A percentile compares a stretch with the other conserved stretches of the same genome.
Evolutionary conservation across 2,329 filamentous ascomycete species (phyloP).

Genomic region (Ascochyta rabiei): DNA sequence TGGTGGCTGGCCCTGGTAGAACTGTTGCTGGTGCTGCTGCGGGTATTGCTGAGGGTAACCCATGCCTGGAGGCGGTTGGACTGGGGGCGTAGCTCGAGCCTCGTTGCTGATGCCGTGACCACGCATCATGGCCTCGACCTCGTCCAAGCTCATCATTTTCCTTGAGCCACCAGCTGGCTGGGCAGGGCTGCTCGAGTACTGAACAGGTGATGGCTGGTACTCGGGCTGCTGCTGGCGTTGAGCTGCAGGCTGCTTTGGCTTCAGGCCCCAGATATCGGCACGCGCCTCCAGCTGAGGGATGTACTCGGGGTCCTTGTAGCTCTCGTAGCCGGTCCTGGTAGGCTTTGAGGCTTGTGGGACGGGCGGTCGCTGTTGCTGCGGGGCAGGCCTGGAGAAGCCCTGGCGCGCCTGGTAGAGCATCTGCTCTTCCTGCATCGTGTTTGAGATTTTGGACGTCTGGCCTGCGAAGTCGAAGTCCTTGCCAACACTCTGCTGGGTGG

Average conservation of each 20-base stretch:
- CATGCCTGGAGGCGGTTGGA: conserved; percentile 29
- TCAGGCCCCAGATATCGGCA: conserved; percentile 87
- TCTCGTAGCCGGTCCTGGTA: conserved; percentile 84
- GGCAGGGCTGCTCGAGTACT: conserved; percentile 25
- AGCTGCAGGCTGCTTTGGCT: conserved; percentile 61
- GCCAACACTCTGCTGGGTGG: conserved; percentile 65
- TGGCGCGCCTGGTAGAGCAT: conserved; percentile 80
- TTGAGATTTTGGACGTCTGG: conserved; percentile 83
- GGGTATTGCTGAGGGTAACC: conserved; percentile 24
- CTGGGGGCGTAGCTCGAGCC: conserved; percentile 31
- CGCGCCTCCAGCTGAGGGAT: conserved; percentile 92
- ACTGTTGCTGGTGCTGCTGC: conserved; percentile 27
- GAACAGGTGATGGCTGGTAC: conserved; percentile 18
- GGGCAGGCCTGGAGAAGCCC: conserved; percentile 48
- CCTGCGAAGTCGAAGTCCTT: conserved; percentile 98
- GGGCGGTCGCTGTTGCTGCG: conserved; percentile 53
- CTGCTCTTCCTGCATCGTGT: conserved; percentile 90
- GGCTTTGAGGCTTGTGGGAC: conserved; percentile 61
- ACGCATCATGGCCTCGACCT: conserved; percentile 93
- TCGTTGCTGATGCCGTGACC: conserved; percentile 61
- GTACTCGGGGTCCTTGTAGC: conserved; percentile 82
- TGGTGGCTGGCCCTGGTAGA: conserved; percentile 37
- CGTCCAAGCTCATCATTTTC: conserved; percentile 94
- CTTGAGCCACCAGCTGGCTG: conserved; percentile 49
- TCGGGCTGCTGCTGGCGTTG: conserved; percentile 36